Evolutionary conservation across 768 basidiomycete species (phyloP).

Genomic region (Paxillus rubicundulus): DNA sequence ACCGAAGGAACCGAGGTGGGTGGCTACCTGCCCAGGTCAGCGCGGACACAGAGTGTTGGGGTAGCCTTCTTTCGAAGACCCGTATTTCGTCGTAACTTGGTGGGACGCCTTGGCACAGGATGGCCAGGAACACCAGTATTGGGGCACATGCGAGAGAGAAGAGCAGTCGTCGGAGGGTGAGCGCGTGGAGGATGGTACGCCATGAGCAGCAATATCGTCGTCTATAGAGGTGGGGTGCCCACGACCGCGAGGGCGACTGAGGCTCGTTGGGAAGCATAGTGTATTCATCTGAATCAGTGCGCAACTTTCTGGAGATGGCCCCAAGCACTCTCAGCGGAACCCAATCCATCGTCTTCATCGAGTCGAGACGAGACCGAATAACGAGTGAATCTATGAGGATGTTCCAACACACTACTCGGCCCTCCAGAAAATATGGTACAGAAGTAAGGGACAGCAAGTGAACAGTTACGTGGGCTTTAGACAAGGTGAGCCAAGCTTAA

Average conservation of each 20-base stretch:
- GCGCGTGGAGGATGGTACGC: slow-evolving; percentile 7
- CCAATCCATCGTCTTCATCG: slow-evolving; percentile 5
- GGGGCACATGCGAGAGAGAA: slow-evolving; percentile 18
- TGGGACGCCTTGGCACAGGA: slow-evolving; percentile 38
- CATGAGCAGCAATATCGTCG: slow-evolving; percentile 12
- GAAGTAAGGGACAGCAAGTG: background rate
- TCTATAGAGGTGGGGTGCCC: background rate
- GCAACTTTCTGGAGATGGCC: background rate
- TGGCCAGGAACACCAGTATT: slow-evolving; percentile 26
- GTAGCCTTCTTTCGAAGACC: slow-evolving; percentile 33
- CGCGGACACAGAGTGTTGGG: slow-evolving; percentile 36
- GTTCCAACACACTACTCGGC: too few species aligned
- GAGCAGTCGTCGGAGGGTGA: slow-evolving; percentile 30
- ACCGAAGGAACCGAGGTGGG: slow-evolving; percentile 41
- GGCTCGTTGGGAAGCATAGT: slow-evolving; percentile 8
- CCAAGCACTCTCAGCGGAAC: slow-evolving; percentile 1
- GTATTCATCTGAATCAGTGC: slow-evolving; percentile 10
- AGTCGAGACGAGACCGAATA: background rate
- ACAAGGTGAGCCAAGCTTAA: too few species aligned
- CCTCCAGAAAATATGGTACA: background rate
- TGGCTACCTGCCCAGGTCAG: slow-evolving; percentile 1
- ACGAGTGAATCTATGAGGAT: background rate
- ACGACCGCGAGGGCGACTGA: background rate
- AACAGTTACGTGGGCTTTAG: background rate
- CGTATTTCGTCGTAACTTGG: slow-evolving; percentile 39